Conservation (phyloP, 345 rosid species). For the Euclidium syriacum region DNA sequence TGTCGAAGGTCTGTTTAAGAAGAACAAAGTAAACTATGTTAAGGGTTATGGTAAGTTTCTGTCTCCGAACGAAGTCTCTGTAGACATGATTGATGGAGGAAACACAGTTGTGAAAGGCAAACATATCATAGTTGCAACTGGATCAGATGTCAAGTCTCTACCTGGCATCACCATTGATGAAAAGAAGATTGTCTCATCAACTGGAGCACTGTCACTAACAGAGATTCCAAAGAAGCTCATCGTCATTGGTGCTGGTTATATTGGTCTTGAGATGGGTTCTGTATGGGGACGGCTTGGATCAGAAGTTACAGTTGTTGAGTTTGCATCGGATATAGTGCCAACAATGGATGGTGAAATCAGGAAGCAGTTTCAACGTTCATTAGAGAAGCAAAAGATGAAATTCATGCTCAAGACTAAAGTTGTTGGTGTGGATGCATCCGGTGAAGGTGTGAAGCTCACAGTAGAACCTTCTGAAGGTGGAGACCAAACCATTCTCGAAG, state of each 20-base stretch:
- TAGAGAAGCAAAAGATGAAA: constrained; percentile 98
- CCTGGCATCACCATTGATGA: constrained; percentile 97
- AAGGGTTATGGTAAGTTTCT: constrained; percentile 90
- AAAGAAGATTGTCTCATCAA: constrained; percentile 87
- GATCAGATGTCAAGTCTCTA: constrained; percentile 92
- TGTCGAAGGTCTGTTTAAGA: constrained; percentile 95
- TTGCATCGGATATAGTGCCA: constrained; percentile 89
- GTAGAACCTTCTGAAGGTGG: constrained; percentile 93
- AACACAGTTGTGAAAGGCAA: constrained; percentile 79
- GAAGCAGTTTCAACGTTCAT: constrained; percentile 84
- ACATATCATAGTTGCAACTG: constrained; percentile 85
- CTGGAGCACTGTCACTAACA: constrained; percentile 77
- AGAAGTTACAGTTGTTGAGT: constrained; percentile 97
- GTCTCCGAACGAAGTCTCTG: constrained; percentile 89
- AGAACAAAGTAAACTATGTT: constrained; percentile 91
- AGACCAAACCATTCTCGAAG: constrained; percentile 74
- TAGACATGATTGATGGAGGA: constrained; percentile 76
- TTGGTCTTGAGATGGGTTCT: constrained; percentile 99
- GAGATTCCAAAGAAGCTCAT: constrained; percentile 91
- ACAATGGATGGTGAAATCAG: constrained; percentile 95
- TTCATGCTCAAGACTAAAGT: constrained; percentile 99
- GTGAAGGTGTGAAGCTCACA: constrained; percentile 71
- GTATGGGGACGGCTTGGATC: constrained; percentile 95
- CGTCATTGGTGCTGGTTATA: constrained; percentile 97
- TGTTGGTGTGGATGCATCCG: constrained; percentile 74